A percentile compares a stretch with the other conserved stretches of the same genome.
Evolutionary conservation across 352 stramenopile species (phyloP).

Genomic region (Plasmopara halstedii): DNA sequence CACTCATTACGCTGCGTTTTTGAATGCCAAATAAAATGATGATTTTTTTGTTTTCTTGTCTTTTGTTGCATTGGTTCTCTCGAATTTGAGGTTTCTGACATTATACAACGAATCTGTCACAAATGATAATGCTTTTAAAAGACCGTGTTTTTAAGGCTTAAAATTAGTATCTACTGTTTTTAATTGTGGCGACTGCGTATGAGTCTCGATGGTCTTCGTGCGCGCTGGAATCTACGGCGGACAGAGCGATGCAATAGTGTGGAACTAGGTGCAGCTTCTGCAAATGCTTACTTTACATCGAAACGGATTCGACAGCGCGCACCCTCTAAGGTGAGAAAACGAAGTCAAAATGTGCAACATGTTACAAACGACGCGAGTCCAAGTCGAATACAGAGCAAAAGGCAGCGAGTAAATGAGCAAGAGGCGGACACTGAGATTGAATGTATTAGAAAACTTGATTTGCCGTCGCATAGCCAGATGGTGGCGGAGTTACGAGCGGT

Average conservation of each 20-base stretch:
- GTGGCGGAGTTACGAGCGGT: slow-evolving; percentile 14
- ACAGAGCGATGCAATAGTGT: slow-evolving; percentile 7
- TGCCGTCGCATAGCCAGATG: slow-evolving; percentile 14
- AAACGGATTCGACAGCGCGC: slow-evolving; percentile 19
- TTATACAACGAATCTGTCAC: too few relatives aligned
- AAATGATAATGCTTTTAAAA: too few relatives aligned
- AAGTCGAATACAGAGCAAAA: background rate
- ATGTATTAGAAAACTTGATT: too few relatives aligned
- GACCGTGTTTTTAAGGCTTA: too few relatives aligned
- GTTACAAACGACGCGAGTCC: background rate
- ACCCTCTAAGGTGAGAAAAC: slow-evolving; percentile 15
- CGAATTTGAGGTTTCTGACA: too few relatives aligned
- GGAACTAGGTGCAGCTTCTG: slow-evolving; percentile 21
- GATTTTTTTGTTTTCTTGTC: too few relatives aligned
- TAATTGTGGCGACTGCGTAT: too few relatives aligned
- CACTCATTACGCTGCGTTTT: too few relatives aligned
- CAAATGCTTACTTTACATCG: slow-evolving; percentile 36
- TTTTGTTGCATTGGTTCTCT: too few relatives aligned
- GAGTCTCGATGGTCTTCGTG: slow-evolving; percentile 14
- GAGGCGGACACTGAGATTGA: slow-evolving; percentile 1
- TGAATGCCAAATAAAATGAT: too few relatives aligned
- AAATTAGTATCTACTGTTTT: too few relatives aligned
- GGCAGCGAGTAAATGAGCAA: background rate
- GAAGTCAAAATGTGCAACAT: slow-evolving; percentile 14
- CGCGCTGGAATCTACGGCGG: slow-evolving; percentile 12